Percentiles rank a stretch among this genome's conserved stretches.
Evolutionary conservation across 371 early-diverging fungal genomes (phyloP).

Genomic region (Entomophthora muscae): DNA sequence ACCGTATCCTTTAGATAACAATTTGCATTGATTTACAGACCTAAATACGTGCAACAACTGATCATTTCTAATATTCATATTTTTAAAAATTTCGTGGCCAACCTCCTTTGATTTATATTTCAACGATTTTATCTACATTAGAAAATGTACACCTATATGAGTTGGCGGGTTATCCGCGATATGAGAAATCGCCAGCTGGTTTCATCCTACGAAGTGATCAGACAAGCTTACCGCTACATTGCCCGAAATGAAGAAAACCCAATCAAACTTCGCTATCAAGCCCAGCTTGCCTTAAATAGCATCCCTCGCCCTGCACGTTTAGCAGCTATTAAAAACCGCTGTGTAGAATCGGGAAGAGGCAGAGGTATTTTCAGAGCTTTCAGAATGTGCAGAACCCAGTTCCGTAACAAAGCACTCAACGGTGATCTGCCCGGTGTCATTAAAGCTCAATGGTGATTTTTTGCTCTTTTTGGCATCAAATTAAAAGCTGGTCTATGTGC

Average conservation of each 20-base stretch:
- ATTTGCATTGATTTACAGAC: too few species aligned
- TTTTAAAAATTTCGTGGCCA: too few species aligned
- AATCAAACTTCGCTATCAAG: conserved; percentile 60
- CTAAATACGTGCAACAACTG: too few species aligned
- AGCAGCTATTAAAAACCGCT: conserved; percentile 51
- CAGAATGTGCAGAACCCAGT: conserved; percentile 61
- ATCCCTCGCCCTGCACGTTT: conserved; percentile 54
- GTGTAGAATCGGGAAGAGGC: conserved; percentile 65
- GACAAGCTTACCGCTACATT: conserved; percentile 61
- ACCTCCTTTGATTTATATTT: too few species aligned
- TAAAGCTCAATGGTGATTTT: conserved; percentile 58
- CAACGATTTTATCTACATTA: too few species aligned
- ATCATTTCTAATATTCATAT: too few species aligned
- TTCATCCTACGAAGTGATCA: conserved; percentile 46
- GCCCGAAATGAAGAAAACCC: conserved; percentile 60
- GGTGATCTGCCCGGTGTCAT: conserved; percentile 71
- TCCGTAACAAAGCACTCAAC: conserved; percentile 61
- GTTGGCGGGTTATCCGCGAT: conserved; percentile 48
- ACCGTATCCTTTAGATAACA: too few species aligned
- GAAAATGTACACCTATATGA: too few species aligned
- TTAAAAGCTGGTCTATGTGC: too few species aligned
- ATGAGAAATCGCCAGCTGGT: conserved; percentile 50
- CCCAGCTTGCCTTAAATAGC: conserved; percentile 55
- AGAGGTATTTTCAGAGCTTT: conserved; percentile 66
- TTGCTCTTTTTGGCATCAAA: too few species aligned